Evolutionary conservation across 441 rosid genomes (phyloP).

Genomic region (Francoa sonchifolia): DNA sequence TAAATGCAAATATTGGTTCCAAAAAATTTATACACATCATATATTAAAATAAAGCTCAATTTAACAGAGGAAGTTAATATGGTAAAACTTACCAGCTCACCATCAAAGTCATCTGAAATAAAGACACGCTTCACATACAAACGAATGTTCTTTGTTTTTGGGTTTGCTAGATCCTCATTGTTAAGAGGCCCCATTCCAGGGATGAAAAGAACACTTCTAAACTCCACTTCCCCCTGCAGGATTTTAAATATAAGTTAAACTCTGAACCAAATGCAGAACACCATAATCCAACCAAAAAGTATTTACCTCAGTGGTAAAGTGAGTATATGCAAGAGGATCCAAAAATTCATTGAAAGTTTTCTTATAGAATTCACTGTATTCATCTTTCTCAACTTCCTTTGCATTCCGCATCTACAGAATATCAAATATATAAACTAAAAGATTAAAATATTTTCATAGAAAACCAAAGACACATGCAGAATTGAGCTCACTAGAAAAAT

Average conservation of each 20-base stretch:
- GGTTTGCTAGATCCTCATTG: conserved; percentile 71
- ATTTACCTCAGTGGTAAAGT: conserved; percentile 87
- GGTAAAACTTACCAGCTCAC: conserved; percentile 71
- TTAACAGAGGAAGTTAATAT: too few species aligned
- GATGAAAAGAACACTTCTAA: conserved; percentile 78
- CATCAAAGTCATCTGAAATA: conserved; percentile 98
- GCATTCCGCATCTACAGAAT: conserved; percentile 62
- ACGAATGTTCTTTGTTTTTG: conserved; percentile 85
- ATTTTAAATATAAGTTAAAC: conserved; percentile 4
- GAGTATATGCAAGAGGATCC: conserved; percentile 75
- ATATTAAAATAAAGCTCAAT: too few species aligned
- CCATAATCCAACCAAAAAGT: not conserved
- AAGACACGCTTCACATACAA: conserved; percentile 90
- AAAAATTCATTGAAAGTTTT: conserved; percentile 84
- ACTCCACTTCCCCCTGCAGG: conserved; percentile 93
- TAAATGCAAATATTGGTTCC: too few species aligned
- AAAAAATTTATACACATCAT: too few species aligned
- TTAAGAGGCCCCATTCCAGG: conserved; percentile 99
- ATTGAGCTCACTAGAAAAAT: too few species aligned
- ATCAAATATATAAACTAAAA: conserved; percentile 8
- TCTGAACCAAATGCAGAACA: conserved; percentile 2
- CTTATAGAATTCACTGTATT: conserved; percentile 83
- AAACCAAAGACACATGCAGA: too few species aligned
- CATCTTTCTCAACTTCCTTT: conserved; percentile 73
- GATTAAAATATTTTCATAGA: too few species aligned